These are phyloP conservation scores for Aspergillus carbonarius DNA, from an alignment of 2,329 filamentous ascomycete species.

Conservation along the genomic window DNA sequence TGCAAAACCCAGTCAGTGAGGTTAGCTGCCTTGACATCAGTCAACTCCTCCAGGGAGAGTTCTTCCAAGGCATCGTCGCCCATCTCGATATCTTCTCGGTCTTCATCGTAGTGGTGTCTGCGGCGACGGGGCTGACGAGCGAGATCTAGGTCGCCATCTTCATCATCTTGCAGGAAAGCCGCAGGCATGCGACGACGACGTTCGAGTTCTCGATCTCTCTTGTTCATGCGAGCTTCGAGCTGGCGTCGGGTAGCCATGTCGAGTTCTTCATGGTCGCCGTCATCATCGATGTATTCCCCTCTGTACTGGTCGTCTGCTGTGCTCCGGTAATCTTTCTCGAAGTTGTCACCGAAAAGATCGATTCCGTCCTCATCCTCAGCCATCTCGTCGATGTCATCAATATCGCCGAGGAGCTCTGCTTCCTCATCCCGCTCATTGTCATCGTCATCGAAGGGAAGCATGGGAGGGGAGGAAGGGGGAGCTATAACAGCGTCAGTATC, in stretches of 20 bases:
- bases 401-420: constrained; percentile 60
- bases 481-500: constrained; percentile 25
- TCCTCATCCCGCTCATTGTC: constrained; percentile 51
- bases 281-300: constrained; percentile 62
- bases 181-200: constrained; percentile 60
- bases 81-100: constrained; percentile 84
- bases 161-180: constrained; percentile 68
- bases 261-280: constrained; percentile 63
- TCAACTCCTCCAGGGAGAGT: constrained; percentile 83
- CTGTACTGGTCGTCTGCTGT: constrained; percentile 54
- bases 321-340: constrained; percentile 60
- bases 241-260: constrained; percentile 59
- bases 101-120: constrained; percentile 90
- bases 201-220: constrained; percentile 61
- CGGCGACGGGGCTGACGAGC: constrained; percentile 81
- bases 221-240: constrained; percentile 62
- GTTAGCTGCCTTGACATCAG: constrained; percentile 89
- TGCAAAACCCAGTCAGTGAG: constrained; percentile 94
- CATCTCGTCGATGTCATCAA: constrained; percentile 67
- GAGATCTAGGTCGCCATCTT: constrained; percentile 80
- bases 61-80: constrained; percentile 93
- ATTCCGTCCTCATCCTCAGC: constrained; percentile 70
- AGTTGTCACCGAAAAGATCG: constrained; percentile 67
- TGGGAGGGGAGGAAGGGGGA: constrained; percentile 61
- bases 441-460: constrained; percentile 51